Evolutionary conservation across 768 basidiomycete genomes (phyloP), one percentile per base, ranked within the genome.

Genomic region (Pleurotus pulmonarius): DNA sequence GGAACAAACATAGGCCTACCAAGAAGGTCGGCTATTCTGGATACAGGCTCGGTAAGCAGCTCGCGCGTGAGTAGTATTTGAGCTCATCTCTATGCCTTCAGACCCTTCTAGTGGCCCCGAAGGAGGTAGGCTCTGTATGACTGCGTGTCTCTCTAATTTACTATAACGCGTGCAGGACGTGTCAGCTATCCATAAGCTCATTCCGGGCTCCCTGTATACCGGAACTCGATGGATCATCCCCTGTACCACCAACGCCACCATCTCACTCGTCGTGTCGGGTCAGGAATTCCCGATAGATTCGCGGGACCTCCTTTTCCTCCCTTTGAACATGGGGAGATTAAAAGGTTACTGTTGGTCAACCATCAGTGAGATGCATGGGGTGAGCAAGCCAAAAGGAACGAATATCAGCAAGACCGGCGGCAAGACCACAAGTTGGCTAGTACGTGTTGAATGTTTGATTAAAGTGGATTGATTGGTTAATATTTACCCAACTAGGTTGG

Each of bases 151-250:
- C 29, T 34, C 11, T 34, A 34, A 34, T 3, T 11, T 34, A 34
- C 29, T 8, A 34, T 34, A 34, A 8, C 20, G 6, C 54, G 26
- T n/a, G 56, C 29, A 73, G 59, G 88, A 89, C 60, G 84, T 83
- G 34, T 70, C 70, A 1, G 73, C 76, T 0, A 74, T 91, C 55
- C 83, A 89, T 64, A 60, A 69, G 15, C 66, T 67, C 8, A 86
- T 88, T 61, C 75, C 82, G 1, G 86, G 85, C 18, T 80, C 87
- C 3, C 58, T 67, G 52, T 76, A 73, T 25, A 76, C 81, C 61
- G 71, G 71, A 6, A 74, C 61, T 69, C 88, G 77, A 75, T 80
- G 83, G 67, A 84, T 76, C 11, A 73, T 92, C 51, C 87, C 90
- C 1, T 91, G 89, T 70, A 83, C 77, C 22, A 80, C 79, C n/a